Conservation (phyloP, 495 filamentous ascomycete genomes). For the Thermothielavioides terrestris region DNA sequence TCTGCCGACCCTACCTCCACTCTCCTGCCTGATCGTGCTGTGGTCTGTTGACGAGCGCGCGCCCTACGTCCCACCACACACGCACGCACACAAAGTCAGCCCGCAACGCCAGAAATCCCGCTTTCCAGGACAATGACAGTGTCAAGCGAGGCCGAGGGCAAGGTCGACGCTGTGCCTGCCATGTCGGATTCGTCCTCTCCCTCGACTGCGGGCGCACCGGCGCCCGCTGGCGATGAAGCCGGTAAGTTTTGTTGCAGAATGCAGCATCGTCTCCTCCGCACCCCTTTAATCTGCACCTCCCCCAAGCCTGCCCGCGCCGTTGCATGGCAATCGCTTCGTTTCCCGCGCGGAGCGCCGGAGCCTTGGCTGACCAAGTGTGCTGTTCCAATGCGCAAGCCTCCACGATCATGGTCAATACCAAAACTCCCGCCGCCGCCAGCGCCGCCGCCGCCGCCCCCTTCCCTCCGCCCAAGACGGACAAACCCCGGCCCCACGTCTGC, state of each 20-base stretch:
- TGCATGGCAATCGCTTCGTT: neutral
- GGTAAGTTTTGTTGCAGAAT: slow-evolving; percentile 20
- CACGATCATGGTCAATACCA: slow-evolving; percentile 45
- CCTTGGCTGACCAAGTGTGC: slow-evolving; percentile 13
- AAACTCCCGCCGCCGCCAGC: slow-evolving; percentile 30
- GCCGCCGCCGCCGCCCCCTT: no score
- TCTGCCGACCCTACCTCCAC: slow-evolving; percentile 5
- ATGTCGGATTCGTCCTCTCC: slow-evolving; percentile 29
- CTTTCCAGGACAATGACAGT: slow-evolving; percentile 23
- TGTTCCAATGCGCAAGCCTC: slow-evolving; percentile 28
- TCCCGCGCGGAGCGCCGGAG: neutral
- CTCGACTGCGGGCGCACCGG: slow-evolving; percentile 13
- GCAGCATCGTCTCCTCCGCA: no score
- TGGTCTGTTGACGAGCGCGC: neutral
- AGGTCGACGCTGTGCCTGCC: slow-evolving; percentile 21
- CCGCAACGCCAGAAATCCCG: neutral
- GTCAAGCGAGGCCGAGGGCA: slow-evolving; percentile 23
- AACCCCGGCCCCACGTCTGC: slow-evolving; percentile 91
- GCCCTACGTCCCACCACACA: slow-evolving; percentile 10
- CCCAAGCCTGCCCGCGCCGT: no score
- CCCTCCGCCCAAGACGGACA: slow-evolving; percentile 89
- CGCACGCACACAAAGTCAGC: slow-evolving; percentile 11
- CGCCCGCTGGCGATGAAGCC: slow-evolving; percentile 27
- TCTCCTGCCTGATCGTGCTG: neutral
- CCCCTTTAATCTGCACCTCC: no score